Evolutionary conservation across 106 monocot species (phyloP), one percentile per base, ranked within the genome.

Genomic region (Acorus calamus): DNA sequence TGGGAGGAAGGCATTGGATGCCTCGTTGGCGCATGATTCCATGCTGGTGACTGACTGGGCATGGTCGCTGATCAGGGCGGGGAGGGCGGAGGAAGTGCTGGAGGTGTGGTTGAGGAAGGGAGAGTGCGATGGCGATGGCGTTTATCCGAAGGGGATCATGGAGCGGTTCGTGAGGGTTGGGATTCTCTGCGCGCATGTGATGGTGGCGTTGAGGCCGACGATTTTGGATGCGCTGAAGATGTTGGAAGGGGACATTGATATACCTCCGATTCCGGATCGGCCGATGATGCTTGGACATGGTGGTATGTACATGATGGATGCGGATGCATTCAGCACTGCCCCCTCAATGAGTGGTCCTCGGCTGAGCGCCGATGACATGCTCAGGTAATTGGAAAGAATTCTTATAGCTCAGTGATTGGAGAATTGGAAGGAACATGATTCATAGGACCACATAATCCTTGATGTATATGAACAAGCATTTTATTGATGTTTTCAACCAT

Each of bases 31-130:
- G 0, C 68, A 76, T 2, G 67, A 66, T 51, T 7, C 78, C 46
- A 81, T 84, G 50, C 65, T 89, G 55, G 68, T 94, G n/a, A 80
- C 89, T 2, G 93, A 94, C 66, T 94, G 93, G 93, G 89, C 89
- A 2, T 89, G 89, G 93, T 71, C 72, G 55, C 66, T 83, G 62
- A 78, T 89, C 44, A 89, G 79, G 71, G 66, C 79, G 2, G 86
- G 93, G 52, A 73, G 68, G 52, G 67, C 62, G 45, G 79, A 60
- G 71, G 76, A 86, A 46, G 89, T 86, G 55, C 44, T 89, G 4
- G 89, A 86, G 14, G 67, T 52, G 54, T 47, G 63, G 6, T 53
- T 86, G 53, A 6, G 66, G 61, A 56, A 5, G 52, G 53, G 57
- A 2, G 11, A 1, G 28, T 28, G 28, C 28, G 28, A 28, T 28